Percentiles rank a stretch among this genome's conserved stretches.
phyloP scores from a whole-genome alignment of 2,329 filamentous ascomycete genomes.

The Penicillium sp. region DNA sequence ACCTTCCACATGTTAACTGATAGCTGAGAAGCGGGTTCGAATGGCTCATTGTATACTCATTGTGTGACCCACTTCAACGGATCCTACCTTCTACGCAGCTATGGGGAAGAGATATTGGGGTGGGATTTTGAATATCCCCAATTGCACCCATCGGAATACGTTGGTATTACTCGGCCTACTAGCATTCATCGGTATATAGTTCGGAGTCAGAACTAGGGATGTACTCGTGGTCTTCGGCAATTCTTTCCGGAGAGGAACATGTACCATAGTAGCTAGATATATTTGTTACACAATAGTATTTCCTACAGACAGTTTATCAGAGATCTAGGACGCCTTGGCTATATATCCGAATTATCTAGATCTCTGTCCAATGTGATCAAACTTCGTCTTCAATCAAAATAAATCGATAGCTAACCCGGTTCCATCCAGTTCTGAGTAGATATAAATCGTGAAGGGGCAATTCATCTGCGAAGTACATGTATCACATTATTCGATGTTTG shows the following conservation, averaged over 20 bases:
- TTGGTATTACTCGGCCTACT: neutral
- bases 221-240: neutral
- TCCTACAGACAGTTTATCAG: too few species aligned
- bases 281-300: neutral
- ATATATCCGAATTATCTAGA: too few species aligned
- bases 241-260: neutral
- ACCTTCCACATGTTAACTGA: conserved; percentile 9
- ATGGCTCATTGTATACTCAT: neutral
- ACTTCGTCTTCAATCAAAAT: too few species aligned
- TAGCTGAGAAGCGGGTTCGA: neutral
- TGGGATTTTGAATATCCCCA: too few species aligned
- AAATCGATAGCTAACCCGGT: too few species aligned
- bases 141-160: too few species aligned
- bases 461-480: neutral
- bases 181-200: neutral
- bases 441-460: too few species aligned
- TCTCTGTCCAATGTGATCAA: too few species aligned
- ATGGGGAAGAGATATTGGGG: too few species aligned
- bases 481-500: neutral
- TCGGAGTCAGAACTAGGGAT: neutral
- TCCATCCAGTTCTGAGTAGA: too few species aligned
- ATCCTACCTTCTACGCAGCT: conserved; percentile 1
- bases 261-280: neutral
- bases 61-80: conserved; percentile 11
- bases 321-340: too few species aligned